Base-by-base conservation (phyloP, 2,329 filamentous ascomycete species). In the Ceratocystis alfenasii region DNA sequence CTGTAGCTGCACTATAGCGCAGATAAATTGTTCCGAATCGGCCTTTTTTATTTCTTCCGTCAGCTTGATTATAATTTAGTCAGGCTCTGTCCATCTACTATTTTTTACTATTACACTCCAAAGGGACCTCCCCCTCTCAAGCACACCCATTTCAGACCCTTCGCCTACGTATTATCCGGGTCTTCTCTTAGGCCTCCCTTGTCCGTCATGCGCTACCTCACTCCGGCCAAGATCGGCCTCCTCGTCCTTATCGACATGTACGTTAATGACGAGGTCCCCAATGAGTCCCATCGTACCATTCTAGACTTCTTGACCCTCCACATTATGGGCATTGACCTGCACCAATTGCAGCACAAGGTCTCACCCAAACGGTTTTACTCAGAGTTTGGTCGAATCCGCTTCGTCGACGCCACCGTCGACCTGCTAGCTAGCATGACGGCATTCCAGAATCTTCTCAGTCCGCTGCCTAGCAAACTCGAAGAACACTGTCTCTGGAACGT, bases 401-500 rank as follows among this genome's bases (percentile, higher is more conserved):
- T 75, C 66, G 80, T 81, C 3, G 78, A 81, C 68, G 74, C 74
- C 64, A 79, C 78, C 5, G 78, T 84, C 64, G 76, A 77, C 65
- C 74, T 86, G 55, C 77, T 84, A 57, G 75, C 82, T 48, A 78
- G 78, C 65, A 80, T 86, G 69, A 76, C 80, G 48, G 78, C 83
- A 69, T 86, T 87, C 69, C 83, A 87, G 73, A 78, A 77, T 65
- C 75, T 85, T n/a, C 78, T 87, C 17, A 72, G 74, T 22, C 76
- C 78, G 33, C 79, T 80, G 30, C 77, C 79, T 70, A 80, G 80
- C 46, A 77, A 63, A 7, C 2, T 90, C 66, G 88, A 90, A 0
- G 90, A 90, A 2, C 82, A 88, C 61, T 87, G 83, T n/a, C 76
- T 96, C n/a, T 94, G 92, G 85, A 91, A 97, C 72, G 78, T 88